Evolutionary conservation across 768 basidiomycete species (phyloP).

Genomic region (Mycena belliarum): DNA sequence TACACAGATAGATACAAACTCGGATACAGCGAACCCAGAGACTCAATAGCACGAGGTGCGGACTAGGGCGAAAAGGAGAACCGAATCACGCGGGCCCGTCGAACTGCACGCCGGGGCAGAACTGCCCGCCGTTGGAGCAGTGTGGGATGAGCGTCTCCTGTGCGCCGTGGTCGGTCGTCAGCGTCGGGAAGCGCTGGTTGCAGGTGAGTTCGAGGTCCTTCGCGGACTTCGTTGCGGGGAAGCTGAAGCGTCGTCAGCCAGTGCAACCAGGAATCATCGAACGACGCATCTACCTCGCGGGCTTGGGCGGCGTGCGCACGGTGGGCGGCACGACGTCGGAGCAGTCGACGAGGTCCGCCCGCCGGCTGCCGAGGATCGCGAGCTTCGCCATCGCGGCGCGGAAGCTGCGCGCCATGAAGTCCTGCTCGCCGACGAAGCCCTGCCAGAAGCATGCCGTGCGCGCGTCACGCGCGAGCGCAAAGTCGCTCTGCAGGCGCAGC

Average conservation of each 20-base stretch:
- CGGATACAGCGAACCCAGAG: too few relatives aligned
- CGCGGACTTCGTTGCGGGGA: constrained; percentile 2
- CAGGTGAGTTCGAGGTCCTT: constrained; percentile 4
- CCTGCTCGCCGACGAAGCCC: constrained; percentile 11
- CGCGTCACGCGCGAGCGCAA: constrained; percentile 23
- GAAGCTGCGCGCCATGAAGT: neutral
- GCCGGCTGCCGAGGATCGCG: neutral
- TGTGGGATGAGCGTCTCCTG: constrained; percentile 2
- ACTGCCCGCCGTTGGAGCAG: neutral
- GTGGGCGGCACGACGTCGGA: neutral
- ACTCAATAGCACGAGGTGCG: too few relatives aligned
- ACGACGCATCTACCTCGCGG: neutral
- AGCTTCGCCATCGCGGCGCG: constrained; percentile 1
- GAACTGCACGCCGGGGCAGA: neutral
- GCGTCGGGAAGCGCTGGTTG: neutral
- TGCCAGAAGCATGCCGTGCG: constrained; percentile 28
- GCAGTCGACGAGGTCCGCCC: neutral
- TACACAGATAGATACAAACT: too few relatives aligned
- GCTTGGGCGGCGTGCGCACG: neutral
- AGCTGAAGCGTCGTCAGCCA: neutral
- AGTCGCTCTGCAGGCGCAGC: constrained; percentile 43
- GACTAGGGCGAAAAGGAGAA: too few relatives aligned
- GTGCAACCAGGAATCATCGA: too few relatives aligned
- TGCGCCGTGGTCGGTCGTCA: constrained; percentile 1
- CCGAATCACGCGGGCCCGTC: neutral